Base-by-base conservation (phyloP, 2,329 filamentous ascomycete genomes). In the Didymella glomerata region DNA sequence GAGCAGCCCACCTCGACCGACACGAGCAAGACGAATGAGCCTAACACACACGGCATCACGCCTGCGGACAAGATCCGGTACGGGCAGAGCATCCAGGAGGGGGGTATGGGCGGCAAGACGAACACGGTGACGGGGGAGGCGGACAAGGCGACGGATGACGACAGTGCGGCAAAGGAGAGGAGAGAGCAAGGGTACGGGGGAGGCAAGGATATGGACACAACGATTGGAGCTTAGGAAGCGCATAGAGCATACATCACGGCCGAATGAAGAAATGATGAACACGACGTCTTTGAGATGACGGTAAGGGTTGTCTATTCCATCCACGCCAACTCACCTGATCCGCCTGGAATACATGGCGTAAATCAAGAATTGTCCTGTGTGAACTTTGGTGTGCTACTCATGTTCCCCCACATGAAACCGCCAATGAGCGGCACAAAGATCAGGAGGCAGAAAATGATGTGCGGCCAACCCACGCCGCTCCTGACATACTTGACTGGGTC, bases 91-190 rank as follows among this genome's bases (percentile, higher is more conserved):
- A 84, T 87, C 38, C 82, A 81, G 34, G 84, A 86, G 68, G 71
- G 83, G 27, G 85, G 84, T 2, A 80, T 84, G 71, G 85, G 84
- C 32, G 84, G 83, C 7, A 77, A 81, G 74, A 86, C 84, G 30
- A 77, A 75, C 25, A 71, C 56, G 38, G 76, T 60, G 45, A 76
- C 60, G 41, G 77, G 68, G 60, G 73, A 60, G 57, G 76, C 65
- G 68, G 76, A 56, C 66, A 77, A 77, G 58, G 77, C 69, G 53
- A 68, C 77, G 61, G 75, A 74, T 22, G 78, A 74, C 59, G 74
- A 78, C 60, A 73, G 75, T 45, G 60, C 74, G 50, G 78, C 70
- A 60, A 76, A 79, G 66, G 75, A 76, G 70, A 80, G 84, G 71
- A 78, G 78, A 68, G 77, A 78, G 70, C 82, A 85, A 72, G 83